Evolutionary conservation across 345 rosid genomes (phyloP), one percentile per base, ranked within the genome.

Genomic region (Hibiscus syriacus): DNA sequence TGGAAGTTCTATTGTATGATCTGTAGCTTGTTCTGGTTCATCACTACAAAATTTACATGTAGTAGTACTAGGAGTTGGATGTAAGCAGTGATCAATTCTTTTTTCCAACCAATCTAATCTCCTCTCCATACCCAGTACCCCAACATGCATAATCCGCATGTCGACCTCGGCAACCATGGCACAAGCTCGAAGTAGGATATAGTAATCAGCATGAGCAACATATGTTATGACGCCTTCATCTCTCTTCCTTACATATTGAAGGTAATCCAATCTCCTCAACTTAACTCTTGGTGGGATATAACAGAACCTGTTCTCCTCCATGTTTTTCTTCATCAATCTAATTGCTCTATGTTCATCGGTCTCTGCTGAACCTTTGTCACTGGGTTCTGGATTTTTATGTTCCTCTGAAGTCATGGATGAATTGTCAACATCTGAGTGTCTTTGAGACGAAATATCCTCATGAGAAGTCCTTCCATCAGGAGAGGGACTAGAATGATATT

Each of bases 121-220:
- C 69, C 83, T 92, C 80, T 92, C 98, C 22, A 90, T 78, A 46
- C 85, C 80, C 78, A 90, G 56, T 12, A 90, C 90, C 56, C 83
- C 89, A 22, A 73, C 61, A 62, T 92, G 95, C 92, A 92, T 82
- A 55, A 70, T 77, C 68, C 91, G 78, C 26, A 70, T 68, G 55
- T 88, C 93, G 5, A 92, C 81, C 77, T 85, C 80, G 27, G 83
- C 87, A 6, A 78, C 82, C 60, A 61, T 73, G 19, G 92, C 96
- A 67, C 92, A 93, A 46, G 82, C 82, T 7, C 87, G 83, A 65
- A 89, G 85, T 56, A 89, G 70, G 55, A 90, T 85, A 79, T 87
- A 90, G 71, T 93, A 89, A 79, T 90, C 98, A 3, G 92, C 78
- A n/a, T n/a, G n/a, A n/a, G n/a, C n/a, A n/a, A n/a, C n/a, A n/a